Evolutionary conservation across 2,329 filamentous ascomycete genomes (phyloP).

Genomic region (Akanthomyces uredinophilus): DNA sequence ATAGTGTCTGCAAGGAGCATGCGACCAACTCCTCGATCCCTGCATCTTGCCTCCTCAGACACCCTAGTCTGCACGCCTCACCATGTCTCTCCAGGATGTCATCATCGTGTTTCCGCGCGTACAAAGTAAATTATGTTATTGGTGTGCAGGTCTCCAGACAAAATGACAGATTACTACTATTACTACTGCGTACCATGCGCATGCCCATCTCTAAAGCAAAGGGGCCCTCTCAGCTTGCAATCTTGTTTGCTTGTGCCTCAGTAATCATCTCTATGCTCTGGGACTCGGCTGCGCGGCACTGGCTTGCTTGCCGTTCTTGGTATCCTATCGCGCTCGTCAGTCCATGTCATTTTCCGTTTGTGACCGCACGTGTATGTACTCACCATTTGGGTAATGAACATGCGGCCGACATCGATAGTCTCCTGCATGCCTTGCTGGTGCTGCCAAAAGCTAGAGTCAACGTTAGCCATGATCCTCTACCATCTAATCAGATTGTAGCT

Average conservation of each 20-base stretch:
- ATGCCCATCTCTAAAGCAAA: neutral
- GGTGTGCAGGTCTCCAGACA: neutral
- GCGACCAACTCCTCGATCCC: conserved; percentile 1
- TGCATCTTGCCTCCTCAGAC: neutral
- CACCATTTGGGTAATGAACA: conserved; percentile 46
- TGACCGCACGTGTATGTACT: conserved; percentile 4
- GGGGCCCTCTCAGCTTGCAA: too few relatives aligned
- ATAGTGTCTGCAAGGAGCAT: conserved; percentile 1
- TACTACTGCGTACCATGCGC: neutral
- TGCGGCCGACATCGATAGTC: conserved; percentile 51
- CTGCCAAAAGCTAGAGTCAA: conserved; percentile 50
- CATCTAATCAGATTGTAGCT: conserved; percentile 19
- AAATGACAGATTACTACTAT: neutral
- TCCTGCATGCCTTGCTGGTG: conserved; percentile 54
- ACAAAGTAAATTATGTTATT: neutral
- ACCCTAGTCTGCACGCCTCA: neutral
- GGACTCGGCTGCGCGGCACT: conserved; percentile 2
- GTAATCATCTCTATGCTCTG: neutral
- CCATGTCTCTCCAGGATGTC: neutral
- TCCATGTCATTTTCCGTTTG: neutral
- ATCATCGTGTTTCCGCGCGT: neutral
- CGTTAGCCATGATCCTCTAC: conserved; percentile 19
- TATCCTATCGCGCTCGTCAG: conserved; percentile 3
- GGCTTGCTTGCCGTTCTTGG: neutral
- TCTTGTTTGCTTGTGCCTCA: neutral